Evolutionary conservation across 2,329 filamentous ascomycete species (phyloP), one percentile per base, ranked within the genome.

Genomic region (Aspergillus latus): DNA sequence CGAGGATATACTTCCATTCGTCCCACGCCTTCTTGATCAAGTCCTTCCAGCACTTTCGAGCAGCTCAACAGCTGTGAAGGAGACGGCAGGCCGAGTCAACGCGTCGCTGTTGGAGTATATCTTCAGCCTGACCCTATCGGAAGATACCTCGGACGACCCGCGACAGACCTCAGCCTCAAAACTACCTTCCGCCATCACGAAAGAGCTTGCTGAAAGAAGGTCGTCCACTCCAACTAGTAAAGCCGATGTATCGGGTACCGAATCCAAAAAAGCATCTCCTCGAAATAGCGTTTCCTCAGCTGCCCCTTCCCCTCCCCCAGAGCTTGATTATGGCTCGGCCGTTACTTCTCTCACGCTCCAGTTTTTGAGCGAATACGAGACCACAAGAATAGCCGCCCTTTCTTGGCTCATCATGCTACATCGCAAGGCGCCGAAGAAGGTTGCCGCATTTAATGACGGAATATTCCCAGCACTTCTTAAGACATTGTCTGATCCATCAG

Each of bases 391-490:
- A 29, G 93, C 92, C 37, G 92, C 94, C 13, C 79, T 99, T 59
- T 93, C 90, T 5, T 99, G 94, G 94, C 82, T 99, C 55, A 94
- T 97, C 57, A 97, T 97, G 93, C 81, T 99, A 40, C 94, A 99
- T 72, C 86, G 90, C 61, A 97, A 97, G 78, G 93, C 94, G 2
- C 94, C 94, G 0, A 84, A 88, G 52, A 97, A 96, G 71, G 90
- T 96, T 11, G 82, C 97, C 39, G 92, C 93, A 7, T 96, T 97
- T 69, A 96, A 97, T 63, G 94, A 97, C 68, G 94, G 93, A 48
- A 97, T 93, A 0, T 99, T 99, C 68, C 94, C 94, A 10, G 94
- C 93, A 16, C 79, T 99, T 30, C 85, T 99, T 32, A 99, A 99
- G 76, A 99, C 94, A 0, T 81, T 99, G 0, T 97, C 93, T 0